These are phyloP conservation scores for Kwoniella mangroviensis DNA, from an alignment of 768 basidiomycete species.

Conservation along the genomic window DNA sequence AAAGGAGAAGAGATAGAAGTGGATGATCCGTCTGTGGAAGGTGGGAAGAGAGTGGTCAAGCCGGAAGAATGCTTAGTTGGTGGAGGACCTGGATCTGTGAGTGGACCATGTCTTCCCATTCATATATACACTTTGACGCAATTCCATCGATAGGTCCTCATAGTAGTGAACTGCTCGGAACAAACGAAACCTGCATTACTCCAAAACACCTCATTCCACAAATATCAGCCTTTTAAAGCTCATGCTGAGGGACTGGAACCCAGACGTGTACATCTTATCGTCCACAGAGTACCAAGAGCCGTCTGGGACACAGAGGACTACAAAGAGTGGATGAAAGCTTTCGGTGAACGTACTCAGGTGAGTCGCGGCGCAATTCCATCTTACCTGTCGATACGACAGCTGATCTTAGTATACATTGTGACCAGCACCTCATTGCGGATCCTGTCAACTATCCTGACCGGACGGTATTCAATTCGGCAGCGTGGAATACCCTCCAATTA, in stretches of 20 bases:
- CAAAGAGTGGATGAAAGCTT: conserved; percentile 71
- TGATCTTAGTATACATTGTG: conserved; percentile 9
- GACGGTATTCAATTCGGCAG: conserved; percentile 74
- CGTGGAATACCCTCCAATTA: conserved; percentile 73
- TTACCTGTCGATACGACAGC: not conserved
- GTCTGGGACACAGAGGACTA: conserved; percentile 76
- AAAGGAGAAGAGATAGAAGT: conserved; percentile 68
- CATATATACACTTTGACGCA: not conserved
- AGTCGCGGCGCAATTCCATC: conserved; percentile 43
- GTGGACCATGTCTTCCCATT: conserved; percentile 17
- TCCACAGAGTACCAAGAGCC: conserved; percentile 72
- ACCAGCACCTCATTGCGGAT: conserved; percentile 77
- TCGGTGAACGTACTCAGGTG: conserved; percentile 69
- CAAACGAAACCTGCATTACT: conserved; percentile 29
- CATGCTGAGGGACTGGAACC: conserved; percentile 56
- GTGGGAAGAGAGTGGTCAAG: conserved; percentile 46
- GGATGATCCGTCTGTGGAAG: conserved; percentile 37
- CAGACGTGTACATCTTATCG: conserved; percentile 54
- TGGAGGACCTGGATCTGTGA: conserved; percentile 51
- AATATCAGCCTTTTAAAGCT: conserved; percentile 22
- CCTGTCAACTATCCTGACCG: conserved; percentile 67
- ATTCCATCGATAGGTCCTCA: conserved; percentile 32
- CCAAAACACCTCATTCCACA: conserved; percentile 20
- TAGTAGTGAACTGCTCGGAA: conserved; percentile 76
- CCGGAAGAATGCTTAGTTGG: conserved; percentile 52